phyloP scores from a whole-genome alignment of 495 filamentous ascomycete genomes.

The Daldinia childiae region DNA sequence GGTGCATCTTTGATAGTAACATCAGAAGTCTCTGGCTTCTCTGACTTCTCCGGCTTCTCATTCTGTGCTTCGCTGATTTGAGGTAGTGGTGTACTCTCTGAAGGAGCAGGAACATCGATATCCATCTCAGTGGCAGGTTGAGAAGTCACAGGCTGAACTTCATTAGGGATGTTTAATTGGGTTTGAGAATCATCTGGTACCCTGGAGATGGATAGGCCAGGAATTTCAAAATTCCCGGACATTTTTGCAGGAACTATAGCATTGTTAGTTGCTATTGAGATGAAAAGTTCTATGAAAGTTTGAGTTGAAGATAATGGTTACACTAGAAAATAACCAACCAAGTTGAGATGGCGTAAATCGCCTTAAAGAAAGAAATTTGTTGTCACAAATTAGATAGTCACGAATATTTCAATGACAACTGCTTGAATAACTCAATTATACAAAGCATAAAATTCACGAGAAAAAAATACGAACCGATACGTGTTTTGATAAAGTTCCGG shows the following conservation, averaged over 20 bases:
- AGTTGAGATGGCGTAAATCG: neutral
- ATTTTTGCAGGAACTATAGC: conserved; percentile 46
- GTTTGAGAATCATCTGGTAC: conserved; percentile 9
- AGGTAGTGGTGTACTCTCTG: neutral
- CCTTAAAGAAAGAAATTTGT: neutral
- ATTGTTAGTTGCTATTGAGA: neutral
- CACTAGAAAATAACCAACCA: neutral
- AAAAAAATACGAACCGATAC: neutral
- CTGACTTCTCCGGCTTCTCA: conserved; percentile 6
- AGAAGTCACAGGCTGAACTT: conserved; percentile 17
- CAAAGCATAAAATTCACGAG: neutral
- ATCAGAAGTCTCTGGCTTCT: conserved; percentile 17
- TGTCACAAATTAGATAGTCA: neutral
- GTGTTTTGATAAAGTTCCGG: neutral
- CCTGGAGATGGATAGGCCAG: conserved; percentile 44
- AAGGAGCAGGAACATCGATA: conserved; percentile 6
- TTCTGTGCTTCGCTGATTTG: neutral
- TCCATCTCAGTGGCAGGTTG: conserved; percentile 33
- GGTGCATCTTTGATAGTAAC: conserved; percentile 30
- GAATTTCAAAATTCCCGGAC: conserved; percentile 56
- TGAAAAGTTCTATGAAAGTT: neutral
- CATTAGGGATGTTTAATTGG: conserved; percentile 7
- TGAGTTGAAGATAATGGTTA: neutral
- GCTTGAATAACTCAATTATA: neutral
- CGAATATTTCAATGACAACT: neutral